Base-by-base conservation (phyloP, 2,329 filamentous ascomycete species). In the Drechslerella coelobrocha region DNA sequence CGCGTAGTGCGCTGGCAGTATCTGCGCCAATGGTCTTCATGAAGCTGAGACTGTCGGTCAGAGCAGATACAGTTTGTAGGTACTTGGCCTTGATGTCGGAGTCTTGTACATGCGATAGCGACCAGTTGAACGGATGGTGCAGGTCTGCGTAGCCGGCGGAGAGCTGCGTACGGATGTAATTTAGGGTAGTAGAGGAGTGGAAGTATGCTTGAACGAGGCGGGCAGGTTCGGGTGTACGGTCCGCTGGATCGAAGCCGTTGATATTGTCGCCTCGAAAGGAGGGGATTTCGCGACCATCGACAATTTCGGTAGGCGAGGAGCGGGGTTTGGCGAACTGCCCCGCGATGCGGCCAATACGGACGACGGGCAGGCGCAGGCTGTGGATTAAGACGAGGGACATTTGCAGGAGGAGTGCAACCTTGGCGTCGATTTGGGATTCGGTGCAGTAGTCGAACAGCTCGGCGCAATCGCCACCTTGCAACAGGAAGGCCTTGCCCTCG, bases 281-380 rank as follows among this genome's bases (percentile, higher is more conserved):
- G 2, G 91, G 90, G 60, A 96, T 89, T 77, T 91, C 86, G 68
- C 86, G 85, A 55, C 92, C 92, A 73, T 95, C 83, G 54, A 95
- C 82, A 1, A 87, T 84, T 81, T 99, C 94, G 37, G 87, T 92
- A 0, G 93, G 90, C 75, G 89, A 96, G 2, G 91, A 96, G 62
- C 94, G 84, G 1, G 93, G 94, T 81, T 99, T 99, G 27, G 94
- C 94, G 77, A 96, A 99, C 82, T 99, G 94, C 2, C 94, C 94
- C 10, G 94, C 94, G 87, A 97, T 97, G 71, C 94, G 87, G 14
- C 91, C 94, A 76, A 99, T 96, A 75, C 94, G 87, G 51, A 99
- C 91, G 2, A 99, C 92, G 4, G 90, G 90, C 77, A 88, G 88
- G 76, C 84, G 83, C 68, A 84, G 84, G 75, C 91, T 94, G 89